A percentile compares a stretch with the other conserved stretches of the same genome.
These are phyloP conservation scores for Coemansia sp. DNA, from an alignment of 192 early-diverging fungal species.

Conservation along the genomic window DNA sequence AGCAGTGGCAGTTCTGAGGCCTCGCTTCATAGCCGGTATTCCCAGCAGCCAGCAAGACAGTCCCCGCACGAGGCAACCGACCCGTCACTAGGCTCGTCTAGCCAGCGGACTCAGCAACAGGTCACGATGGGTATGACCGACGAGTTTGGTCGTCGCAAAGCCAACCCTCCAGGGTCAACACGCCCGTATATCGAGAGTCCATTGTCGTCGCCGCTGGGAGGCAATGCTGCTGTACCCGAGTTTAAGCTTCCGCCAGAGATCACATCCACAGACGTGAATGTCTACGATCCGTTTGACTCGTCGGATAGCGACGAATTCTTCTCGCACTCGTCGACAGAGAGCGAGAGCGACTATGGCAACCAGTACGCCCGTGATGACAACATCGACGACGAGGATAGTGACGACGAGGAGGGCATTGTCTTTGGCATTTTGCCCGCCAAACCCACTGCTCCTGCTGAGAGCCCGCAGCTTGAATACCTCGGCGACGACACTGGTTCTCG, in stretches of 20 bases:
- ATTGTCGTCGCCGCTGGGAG: neutral
- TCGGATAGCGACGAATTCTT: conserved; percentile 60
- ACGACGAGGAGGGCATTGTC: conserved; percentile 30
- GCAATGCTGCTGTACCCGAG: neutral
- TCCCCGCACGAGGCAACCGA: conserved; percentile 11
- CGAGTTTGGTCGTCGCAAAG: conserved; percentile 46
- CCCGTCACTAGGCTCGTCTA: conserved; percentile 3
- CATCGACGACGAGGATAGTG: conserved; percentile 20
- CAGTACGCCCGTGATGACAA: conserved; percentile 9
- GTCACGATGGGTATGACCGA: conserved; percentile 53
- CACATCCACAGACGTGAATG: conserved; percentile 37
- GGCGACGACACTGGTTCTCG: neutral
- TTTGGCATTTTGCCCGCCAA: conserved; percentile 30
- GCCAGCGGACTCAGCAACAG: conserved; percentile 25
- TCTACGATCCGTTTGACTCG: conserved; percentile 57
- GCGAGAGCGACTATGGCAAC: conserved; percentile 50
- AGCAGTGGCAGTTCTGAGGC: conserved; percentile 10
- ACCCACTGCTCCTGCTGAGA: neutral
- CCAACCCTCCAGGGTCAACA: conserved; percentile 3
- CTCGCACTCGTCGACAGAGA: conserved; percentile 36
- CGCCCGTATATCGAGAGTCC: conserved; percentile 7
- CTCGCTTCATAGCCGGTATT: conserved; percentile 12
- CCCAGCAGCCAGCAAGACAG: conserved; percentile 11
- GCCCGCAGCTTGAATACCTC: neutral
- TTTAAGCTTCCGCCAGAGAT: conserved; percentile 50